Percentiles rank a stretch among this genome's conserved stretches.
phyloP scores from a whole-genome alignment of 83 land plant genomes.

The Picea abies region DNA sequence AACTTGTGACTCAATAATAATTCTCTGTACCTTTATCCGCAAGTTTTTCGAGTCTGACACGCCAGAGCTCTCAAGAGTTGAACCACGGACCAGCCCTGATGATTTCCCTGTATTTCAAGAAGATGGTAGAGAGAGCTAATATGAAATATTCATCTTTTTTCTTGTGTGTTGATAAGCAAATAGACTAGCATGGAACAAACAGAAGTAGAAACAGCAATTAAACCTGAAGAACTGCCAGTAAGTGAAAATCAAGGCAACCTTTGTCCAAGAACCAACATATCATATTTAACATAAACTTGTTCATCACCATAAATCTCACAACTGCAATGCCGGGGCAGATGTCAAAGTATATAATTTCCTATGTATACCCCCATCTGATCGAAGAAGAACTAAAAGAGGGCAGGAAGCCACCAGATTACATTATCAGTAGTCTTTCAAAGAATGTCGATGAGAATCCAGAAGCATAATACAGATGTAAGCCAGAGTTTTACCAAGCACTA shows the following conservation, averaged over 20 bases:
- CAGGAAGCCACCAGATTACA: too few relatives aligned
- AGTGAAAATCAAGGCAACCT: neutral
- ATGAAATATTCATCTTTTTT: neutral
- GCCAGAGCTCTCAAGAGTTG: slow-evolving; percentile 3
- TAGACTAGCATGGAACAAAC: neutral
- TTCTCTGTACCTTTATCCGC: slow-evolving; percentile 2
- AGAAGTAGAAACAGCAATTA: neutral
- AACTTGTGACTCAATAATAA: neutral
- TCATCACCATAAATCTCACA: too few relatives aligned
- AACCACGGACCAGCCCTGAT: slow-evolving; percentile 8
- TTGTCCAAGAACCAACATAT: neutral
- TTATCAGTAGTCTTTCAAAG: too few relatives aligned
- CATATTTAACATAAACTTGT: neutral
- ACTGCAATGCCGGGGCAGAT: too few relatives aligned
- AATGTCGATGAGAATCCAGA: too few relatives aligned
- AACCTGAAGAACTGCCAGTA: neutral
- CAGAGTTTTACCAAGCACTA: too few relatives aligned
- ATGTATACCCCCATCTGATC: too few relatives aligned
- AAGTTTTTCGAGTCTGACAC: slow-evolving; percentile 1
- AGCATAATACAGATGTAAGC: too few relatives aligned
- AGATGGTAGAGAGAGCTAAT: neutral
- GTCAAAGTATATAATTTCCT: too few relatives aligned
- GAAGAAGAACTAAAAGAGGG: too few relatives aligned
- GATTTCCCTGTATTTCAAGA: slow-evolving; percentile 1
- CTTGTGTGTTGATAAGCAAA: neutral